Evolutionary conservation across 2,329 filamentous ascomycete species (phyloP).

Genomic region (Fusarium bulbicola): DNA sequence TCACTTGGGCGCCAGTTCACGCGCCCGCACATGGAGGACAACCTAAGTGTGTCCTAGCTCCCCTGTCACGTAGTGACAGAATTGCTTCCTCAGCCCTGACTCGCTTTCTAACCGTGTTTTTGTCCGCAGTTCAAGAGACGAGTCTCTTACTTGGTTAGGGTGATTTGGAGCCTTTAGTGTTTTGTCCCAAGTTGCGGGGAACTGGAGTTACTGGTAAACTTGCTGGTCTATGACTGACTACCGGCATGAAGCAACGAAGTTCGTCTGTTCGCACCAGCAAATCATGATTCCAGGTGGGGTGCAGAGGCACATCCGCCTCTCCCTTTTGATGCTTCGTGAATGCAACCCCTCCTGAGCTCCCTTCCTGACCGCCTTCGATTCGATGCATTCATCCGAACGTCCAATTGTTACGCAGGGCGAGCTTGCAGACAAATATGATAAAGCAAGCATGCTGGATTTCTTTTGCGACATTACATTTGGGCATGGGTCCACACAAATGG

Average conservation of each 20-base stretch:
- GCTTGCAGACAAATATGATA: slow-evolving; percentile 34
- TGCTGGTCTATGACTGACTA: slow-evolving; percentile 18
- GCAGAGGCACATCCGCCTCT: slow-evolving; percentile 13
- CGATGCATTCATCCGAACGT: slow-evolving; percentile 34
- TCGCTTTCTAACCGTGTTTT: slow-evolving; percentile 29
- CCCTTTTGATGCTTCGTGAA: slow-evolving; percentile 23
- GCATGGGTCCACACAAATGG: slow-evolving; percentile 35
- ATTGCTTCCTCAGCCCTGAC: slow-evolving; percentile 38
- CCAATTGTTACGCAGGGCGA: slow-evolving; percentile 35
- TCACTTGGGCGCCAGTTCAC: slow-evolving; percentile 33
- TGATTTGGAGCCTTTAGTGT: slow-evolving; percentile 2
- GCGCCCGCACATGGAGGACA: slow-evolving; percentile 22
- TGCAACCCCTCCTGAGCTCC: slow-evolving; percentile 33
- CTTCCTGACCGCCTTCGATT: slow-evolving; percentile 39
- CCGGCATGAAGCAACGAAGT: slow-evolving; percentile 18
- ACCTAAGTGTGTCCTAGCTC: slow-evolving; percentile 21
- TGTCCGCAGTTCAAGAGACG: slow-evolving; percentile 2
- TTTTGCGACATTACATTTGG: slow-evolving; percentile 37
- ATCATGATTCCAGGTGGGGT: slow-evolving; percentile 12
- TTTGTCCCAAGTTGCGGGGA: slow-evolving; percentile 23
- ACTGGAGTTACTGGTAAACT: background rate
- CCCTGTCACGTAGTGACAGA: slow-evolving; percentile 35
- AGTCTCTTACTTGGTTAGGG: slow-evolving; percentile 15
- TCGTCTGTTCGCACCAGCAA: background rate
- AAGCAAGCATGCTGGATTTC: slow-evolving; percentile 35